Base-by-base conservation (phyloP, 2,329 filamentous ascomycete species). In the Pseudogymnoascus sp. region DNA sequence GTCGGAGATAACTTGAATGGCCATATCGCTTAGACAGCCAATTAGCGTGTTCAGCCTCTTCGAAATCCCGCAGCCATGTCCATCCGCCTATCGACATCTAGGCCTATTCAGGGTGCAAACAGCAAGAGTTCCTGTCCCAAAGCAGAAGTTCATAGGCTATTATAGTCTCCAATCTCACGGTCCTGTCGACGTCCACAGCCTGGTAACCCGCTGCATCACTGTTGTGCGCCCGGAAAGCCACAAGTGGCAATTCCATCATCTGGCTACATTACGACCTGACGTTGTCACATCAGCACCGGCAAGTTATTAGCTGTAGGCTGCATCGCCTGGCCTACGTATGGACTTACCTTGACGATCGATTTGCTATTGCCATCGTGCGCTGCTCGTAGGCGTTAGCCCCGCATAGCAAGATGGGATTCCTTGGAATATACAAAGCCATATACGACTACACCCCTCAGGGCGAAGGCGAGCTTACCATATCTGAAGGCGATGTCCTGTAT, bases 391-490 rank as follows among this genome's bases (percentile, higher is more conserved):
- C 50, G 50, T 56, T 56, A 33, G 50, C 28, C 46, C 46, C 28
- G 50, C 50, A 56, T 56, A 28, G 19, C 59, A 72, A 68, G 50
- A 97, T 97, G 93, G 91, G 89, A 68, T 98, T 98, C 80, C 78
- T 96, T 72, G 93, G 91, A 71, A 87, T 98, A 69, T 96, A 91
- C 80, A 89, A 86, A 74, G 93, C 93, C 72, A 73, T 96, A 72
- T 98, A 96, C 81, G 92, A 96, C 79, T 98, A 98, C 80, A 82
- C 83, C 74, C 91, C 93, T 66, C 91, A 96, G 76, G 87, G 86
- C 70, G 89, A 91, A 71, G 89, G 89, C 68, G 93, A 98, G 83
- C 83, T 98, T 65, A 83, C 88, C 67, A 89, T 98, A 71, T 80
- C 78, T 63, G 93, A 97, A 72, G 92, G 92, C 64, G 93, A 97